Conservation (phyloP, 1,139 yeast genomes). For the Suhomyces atakaporum region DNA sequence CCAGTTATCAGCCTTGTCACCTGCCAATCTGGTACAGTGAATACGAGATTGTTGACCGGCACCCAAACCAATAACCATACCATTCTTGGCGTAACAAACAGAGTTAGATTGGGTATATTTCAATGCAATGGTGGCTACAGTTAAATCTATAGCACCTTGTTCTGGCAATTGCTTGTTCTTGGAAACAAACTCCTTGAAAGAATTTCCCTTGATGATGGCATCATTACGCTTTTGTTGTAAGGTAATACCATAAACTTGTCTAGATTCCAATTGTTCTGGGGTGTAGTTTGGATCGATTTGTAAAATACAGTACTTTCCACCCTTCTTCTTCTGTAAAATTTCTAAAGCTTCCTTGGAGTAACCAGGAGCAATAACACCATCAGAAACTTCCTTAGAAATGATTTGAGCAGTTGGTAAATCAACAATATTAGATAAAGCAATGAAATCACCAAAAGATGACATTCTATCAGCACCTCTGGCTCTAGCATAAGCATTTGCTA, state of each 20-base stretch:
- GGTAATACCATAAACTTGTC: constrained; percentile 95
- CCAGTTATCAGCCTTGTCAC: constrained; percentile 99
- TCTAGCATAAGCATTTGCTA: constrained; percentile 97
- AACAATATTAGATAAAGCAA: constrained; percentile 93
- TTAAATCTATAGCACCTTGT: constrained; percentile 89
- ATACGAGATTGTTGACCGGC: constrained; percentile 99
- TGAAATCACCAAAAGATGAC: constrained; percentile 98
- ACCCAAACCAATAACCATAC: constrained; percentile 98
- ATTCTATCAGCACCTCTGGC: constrained; percentile 99
- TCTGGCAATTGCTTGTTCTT: constrained; percentile 83
- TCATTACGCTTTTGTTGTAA: constrained; percentile 97
- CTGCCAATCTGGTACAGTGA: constrained; percentile 98
- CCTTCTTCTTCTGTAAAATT: constrained; percentile 86
- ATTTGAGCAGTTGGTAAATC: constrained; percentile 96
- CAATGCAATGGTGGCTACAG: constrained; percentile 95
- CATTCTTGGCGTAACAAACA: constrained; percentile 96
- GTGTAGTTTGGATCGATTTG: constrained; percentile 93
- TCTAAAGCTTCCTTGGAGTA: constrained; percentile 89
- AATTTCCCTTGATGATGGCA: constrained; percentile 82
- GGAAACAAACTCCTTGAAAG: constrained; percentile 91
- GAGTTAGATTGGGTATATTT: constrained; percentile 98
- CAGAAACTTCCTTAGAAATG: constrained; percentile 95
- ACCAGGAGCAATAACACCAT: constrained; percentile 99
- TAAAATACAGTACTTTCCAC: constrained; percentile 93
- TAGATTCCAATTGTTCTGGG: constrained; percentile 80